A percentile compares a stretch with the other conserved stretches of the same genome.
phyloP scores from a whole-genome alignment of 345 rosid species.

The Eucalyptus brandiana region DNA sequence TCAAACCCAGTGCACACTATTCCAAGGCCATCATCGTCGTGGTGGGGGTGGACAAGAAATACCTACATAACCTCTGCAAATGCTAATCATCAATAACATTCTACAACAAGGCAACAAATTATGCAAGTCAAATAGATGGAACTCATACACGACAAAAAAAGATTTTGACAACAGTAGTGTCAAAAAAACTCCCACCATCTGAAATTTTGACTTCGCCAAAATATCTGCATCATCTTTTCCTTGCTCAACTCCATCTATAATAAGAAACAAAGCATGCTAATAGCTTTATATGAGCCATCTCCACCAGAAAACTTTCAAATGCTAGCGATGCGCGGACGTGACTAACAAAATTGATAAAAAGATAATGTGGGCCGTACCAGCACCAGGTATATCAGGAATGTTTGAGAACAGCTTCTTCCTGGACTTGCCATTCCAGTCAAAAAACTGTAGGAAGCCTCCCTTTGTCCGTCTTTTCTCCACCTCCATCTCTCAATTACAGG shows the following conservation, averaged over 20 bases:
- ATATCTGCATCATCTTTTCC: slow-evolving; percentile 5
- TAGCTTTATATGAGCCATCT: background rate
- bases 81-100: slow-evolving; percentile 21
- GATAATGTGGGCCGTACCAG: slow-evolving; percentile 17
- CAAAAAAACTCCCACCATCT: slow-evolving; percentile 7
- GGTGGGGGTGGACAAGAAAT: too few relatives aligned
- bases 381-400: slow-evolving; percentile 9
- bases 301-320: background rate
- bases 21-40: too few relatives aligned
- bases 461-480: slow-evolving; percentile 59
- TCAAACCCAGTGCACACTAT: too few relatives aligned
- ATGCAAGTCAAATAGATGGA: background rate
- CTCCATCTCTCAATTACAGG: slow-evolving; percentile 40
- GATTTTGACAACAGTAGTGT: background rate
- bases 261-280: background rate
- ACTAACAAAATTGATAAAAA: background rate
- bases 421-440: slow-evolving; percentile 20
- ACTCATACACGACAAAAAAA: background rate
- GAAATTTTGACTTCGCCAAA: slow-evolving; percentile 9
- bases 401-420: slow-evolving; percentile 56
- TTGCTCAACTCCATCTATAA: slow-evolving; percentile 25
- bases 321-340: background rate
- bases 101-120: slow-evolving; percentile 7
- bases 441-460: slow-evolving; percentile 57
- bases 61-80: too few relatives aligned